Evolutionary conservation across 345 rosid species (phyloP), one percentile per base, ranked within the genome.

Genomic region (Psidium guajava): DNA sequence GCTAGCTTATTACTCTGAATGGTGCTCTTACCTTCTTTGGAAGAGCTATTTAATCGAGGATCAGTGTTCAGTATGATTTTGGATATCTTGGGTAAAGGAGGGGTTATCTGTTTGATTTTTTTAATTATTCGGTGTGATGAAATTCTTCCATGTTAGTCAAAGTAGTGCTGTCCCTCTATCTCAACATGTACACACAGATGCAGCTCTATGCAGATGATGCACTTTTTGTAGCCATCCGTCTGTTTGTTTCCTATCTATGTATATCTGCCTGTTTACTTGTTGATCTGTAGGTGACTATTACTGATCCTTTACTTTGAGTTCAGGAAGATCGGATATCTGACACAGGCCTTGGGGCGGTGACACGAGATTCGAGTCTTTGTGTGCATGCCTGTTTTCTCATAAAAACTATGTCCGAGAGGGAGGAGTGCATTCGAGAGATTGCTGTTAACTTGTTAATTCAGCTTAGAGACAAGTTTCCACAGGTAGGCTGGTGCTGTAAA

Each of bases 391-490:
- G 98, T 90, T 98, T 96, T 89, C 98, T 98, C 82, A 95, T 98
- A 82, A 94, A 94, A 91, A 92, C 96, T 88, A 90, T 98, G 98
- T 94, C 99, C 8, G 96, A 93, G 93, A 96, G 99, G 87, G 99
- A 98, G 91, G 99, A 95, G 87, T 95, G 93, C 88, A 88, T 98
- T 83, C 93, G 99, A 44, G 95, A 98, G 91, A 92, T 94, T 87
- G 90, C 99, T 86, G 94, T 92, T 82, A 95, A 94, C 91, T 89
- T 96, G 90, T 91, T 98, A 93, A 89, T 92, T 87, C 98, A 95
- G 89, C 97, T 98, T 64, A 95, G 97, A 90, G 99, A 98, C 87
- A 96, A 90, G 92, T 98, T 98, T 91, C 95, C 99, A 86, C 99
- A 95, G 99, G 99, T 96, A 91, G 85, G 82, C 9, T 83, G 49